A percentile compares a stretch with the other conserved stretches of the same genome.
Evolutionary conservation across 805 yeast species (phyloP).

Genomic region (Priceomyces haplophilus): DNA sequence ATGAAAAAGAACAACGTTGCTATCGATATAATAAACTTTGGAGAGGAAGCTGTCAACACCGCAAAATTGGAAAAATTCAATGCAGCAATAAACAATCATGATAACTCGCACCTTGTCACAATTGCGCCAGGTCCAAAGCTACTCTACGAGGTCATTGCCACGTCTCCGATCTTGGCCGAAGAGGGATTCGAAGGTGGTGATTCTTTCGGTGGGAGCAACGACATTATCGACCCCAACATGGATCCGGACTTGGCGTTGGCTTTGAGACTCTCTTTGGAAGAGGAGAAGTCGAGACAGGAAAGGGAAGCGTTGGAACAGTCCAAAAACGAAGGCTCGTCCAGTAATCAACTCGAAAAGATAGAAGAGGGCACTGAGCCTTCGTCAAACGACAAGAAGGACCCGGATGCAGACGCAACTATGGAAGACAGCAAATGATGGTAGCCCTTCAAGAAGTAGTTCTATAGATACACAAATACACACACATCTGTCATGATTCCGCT

Average conservation of each 20-base stretch:
- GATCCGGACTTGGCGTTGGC: slow-evolving; percentile 98
- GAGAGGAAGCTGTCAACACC: slow-evolving; percentile 79
- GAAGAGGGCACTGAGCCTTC: slow-evolving; percentile 21
- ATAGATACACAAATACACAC: not conserved
- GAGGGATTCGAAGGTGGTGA: slow-evolving; percentile 56
- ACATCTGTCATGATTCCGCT: not conserved
- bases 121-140: slow-evolving; percentile 86
- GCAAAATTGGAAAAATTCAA: slow-evolving; percentile 76
- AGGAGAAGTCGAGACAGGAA: slow-evolving; percentile 89
- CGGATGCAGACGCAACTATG: slow-evolving; percentile 13
- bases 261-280: slow-evolving; percentile 88
- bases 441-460: not conserved
- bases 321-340: slow-evolving; percentile 10
- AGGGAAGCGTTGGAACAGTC: slow-evolving; percentile 50
- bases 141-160: slow-evolving; percentile 74
- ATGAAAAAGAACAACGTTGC: slow-evolving; percentile 92
- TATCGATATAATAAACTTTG: slow-evolving; percentile 86
- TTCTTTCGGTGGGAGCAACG: slow-evolving; percentile 42
- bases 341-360: slow-evolving; percentile 29
- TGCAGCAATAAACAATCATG: slow-evolving; percentile 69
- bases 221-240: slow-evolving; percentile 70
- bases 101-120: slow-evolving; percentile 77
- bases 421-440: slow-evolving; percentile 11
- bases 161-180: slow-evolving; percentile 69
- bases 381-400: slow-evolving; percentile 13